These are phyloP conservation scores for Cucumis cinereus DNA, from an alignment of 306 rosid genomes.

Conservation along the genomic window DNA sequence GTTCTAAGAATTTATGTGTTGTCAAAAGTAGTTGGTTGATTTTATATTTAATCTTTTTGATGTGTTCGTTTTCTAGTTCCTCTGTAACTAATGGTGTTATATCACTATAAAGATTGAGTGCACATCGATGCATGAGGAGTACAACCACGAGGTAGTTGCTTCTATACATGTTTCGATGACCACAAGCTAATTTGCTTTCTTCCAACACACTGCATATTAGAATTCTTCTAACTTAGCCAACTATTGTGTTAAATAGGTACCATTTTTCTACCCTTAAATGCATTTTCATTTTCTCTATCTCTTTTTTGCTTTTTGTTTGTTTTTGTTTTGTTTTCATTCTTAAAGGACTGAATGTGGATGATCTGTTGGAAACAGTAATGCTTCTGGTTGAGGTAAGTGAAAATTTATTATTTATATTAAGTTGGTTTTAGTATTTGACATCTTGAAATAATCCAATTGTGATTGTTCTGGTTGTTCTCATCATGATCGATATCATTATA, in stretches of 20 bases:
- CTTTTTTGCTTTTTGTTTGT: too few relatives aligned
- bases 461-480: not conserved
- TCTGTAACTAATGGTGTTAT: not conserved
- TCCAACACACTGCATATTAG: not conserved
- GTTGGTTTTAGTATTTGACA: too few relatives aligned
- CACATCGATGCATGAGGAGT: constrained; percentile 32
- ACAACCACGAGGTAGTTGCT: constrained; percentile 36
- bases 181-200: not conserved
- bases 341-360: constrained; percentile 70
- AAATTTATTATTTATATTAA: too few relatives aligned
- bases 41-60: not conserved
- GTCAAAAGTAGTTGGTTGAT: not conserved
- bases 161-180: not conserved
- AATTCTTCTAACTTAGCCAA: not conserved
- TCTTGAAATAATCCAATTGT: not conserved
- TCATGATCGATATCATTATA: not conserved
- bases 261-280: too few relatives aligned
- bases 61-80: not conserved
- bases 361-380: constrained; percentile 86
- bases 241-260: constrained; percentile 29
- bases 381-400: constrained; percentile 88
- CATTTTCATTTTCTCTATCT: too few relatives aligned
- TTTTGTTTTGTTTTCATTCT: too few relatives aligned
- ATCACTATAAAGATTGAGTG: not conserved
- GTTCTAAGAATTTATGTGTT: not conserved